Evolutionary conservation across 2,329 filamentous ascomycete genomes (phyloP), one percentile per base, ranked within the genome.

Genomic region (Phialophora tarda): DNA sequence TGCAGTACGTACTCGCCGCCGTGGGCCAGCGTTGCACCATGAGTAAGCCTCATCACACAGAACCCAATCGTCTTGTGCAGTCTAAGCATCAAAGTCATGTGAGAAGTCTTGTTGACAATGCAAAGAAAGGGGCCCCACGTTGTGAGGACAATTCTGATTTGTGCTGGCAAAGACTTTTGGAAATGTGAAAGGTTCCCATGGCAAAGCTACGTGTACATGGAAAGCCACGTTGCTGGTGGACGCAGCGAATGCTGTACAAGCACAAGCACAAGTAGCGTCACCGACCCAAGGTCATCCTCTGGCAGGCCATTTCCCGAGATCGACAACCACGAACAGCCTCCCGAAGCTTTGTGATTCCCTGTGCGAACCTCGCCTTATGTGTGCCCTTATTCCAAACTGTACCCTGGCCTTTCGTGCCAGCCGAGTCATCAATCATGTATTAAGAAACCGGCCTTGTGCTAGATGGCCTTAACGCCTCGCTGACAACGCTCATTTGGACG

Each of bases 401-500:
- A 26, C 21, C 21, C 21, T 51, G n/a, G 3, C 48, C 48, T 4
- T 14, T 23, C 5, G 48, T 21, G 14, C 48, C 48, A 28, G 23
- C 21, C 24, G 14, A 51, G 21, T 23, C 48, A 51, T 51, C 48
- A 51, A 5, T 55, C 4, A 55, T 55, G 53, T 34, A 55, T 11
- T 11, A 34, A 30, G 53, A 55, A 34, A 24, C 53, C 24, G 28
- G 53, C 28, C 47, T 23, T 61, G 24, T 7, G 32, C 12, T 48
- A 48, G 24, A 88, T 66, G 80, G 78, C 1, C 74, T 1, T 1
- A 68, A 44, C 68, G 61, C 61, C 61, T 44, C 26, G 60, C 60
- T 62, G 11, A 48, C 24, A 62, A 47, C 30, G 50, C 24, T 56
- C 48, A 62, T 17, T 6, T 21, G n/a, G 59, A 54, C 14, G 26